Evolutionary conservation across 2,329 filamentous ascomycete species (phyloP), one percentile per base, ranked within the genome.

Genomic region (Tolypocladium album): DNA sequence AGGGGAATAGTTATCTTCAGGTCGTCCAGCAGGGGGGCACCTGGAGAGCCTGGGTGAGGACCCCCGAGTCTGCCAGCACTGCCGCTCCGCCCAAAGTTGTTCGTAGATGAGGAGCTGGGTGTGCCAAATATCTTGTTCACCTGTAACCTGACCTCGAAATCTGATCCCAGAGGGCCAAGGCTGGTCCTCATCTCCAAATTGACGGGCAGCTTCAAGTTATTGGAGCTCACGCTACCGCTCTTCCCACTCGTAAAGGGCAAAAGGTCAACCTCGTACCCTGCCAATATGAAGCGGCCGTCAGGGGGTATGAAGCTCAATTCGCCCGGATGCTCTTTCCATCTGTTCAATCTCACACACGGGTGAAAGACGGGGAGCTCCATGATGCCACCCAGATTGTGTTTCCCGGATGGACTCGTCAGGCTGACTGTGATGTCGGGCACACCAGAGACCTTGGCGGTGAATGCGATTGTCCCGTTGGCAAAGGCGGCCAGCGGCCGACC

Each of bases 231-330:
- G 59, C 75, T 81, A 22, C 82, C 78, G 58, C 79, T 79, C 66
- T 83, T 81, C 24, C 81, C 79, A 64, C 78, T 80, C 20, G 86
- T 82, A 57, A 88, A 83, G 0, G 92, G 92, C 15, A 97, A 79
- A 27, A 99, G 76, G 72, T 99, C 90, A 24, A 96, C 91, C 72
- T 97, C 93, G 70, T 99, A 99, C 27, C 92, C 92, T 39, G 92
- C 92, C 22, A 99, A 80, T 47, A 96, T 89, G 71, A 97, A 99
- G 52, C 91, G 85, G 39, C 94, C 94, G 71, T 99, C 94, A 0
- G 94, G 94, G 2, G 94, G 94, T 15, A 99, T 85, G 69, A 99
- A 99, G 70, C 90, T 96, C n/a, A 99, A 79, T 64, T 96, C 89
- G 3, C 94, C 94, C 0, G 92, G 91, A 59, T 85, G 84, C 67